Evolutionary conservation across 495 filamentous ascomycete genomes (phyloP).

Genomic region (Penicillium pancosmium): DNA sequence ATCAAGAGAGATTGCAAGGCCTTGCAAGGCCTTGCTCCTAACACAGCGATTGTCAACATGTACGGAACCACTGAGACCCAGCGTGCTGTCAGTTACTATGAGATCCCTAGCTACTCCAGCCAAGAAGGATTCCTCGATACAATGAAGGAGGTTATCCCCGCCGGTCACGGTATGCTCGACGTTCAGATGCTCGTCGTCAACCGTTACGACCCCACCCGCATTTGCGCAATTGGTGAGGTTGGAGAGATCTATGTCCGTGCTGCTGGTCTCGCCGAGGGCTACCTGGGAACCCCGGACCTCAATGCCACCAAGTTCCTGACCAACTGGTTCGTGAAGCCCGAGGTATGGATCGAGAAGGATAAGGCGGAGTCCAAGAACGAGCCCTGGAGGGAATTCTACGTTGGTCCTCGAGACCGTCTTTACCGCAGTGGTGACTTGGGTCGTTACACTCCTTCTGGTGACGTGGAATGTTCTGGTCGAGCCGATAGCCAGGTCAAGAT

Average conservation of each 20-base stretch:
- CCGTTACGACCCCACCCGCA: slow-evolving; percentile 66
- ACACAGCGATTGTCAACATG: slow-evolving; percentile 84
- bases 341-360: slow-evolving; percentile 70
- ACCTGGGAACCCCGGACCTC: slow-evolving; percentile 69
- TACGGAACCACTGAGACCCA: slow-evolving; percentile 93
- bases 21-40: slow-evolving; percentile 75
- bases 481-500: slow-evolving; percentile 95
- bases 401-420: slow-evolving; percentile 82
- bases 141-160: slow-evolving; percentile 81
- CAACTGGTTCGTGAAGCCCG: slow-evolving; percentile 85
- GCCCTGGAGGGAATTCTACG: slow-evolving; percentile 78
- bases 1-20: slow-evolving; percentile 85
- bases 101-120: slow-evolving; percentile 70
- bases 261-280: slow-evolving; percentile 86
- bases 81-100: slow-evolving; percentile 83
- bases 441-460: slow-evolving; percentile 71
- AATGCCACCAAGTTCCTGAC: slow-evolving; percentile 80
- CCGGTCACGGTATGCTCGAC: slow-evolving; percentile 87
- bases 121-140: slow-evolving; percentile 70
- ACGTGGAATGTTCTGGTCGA: slow-evolving; percentile 75
- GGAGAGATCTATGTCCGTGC: slow-evolving; percentile 91
- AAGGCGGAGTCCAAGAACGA: slow-evolving; percentile 45
- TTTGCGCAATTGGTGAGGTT: slow-evolving; percentile 80
- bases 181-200: slow-evolving; percentile 93
- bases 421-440: slow-evolving; percentile 87